Evolutionary conservation across 2,329 filamentous ascomycete species (phyloP).

Genomic region (Hortaea sp.): DNA sequence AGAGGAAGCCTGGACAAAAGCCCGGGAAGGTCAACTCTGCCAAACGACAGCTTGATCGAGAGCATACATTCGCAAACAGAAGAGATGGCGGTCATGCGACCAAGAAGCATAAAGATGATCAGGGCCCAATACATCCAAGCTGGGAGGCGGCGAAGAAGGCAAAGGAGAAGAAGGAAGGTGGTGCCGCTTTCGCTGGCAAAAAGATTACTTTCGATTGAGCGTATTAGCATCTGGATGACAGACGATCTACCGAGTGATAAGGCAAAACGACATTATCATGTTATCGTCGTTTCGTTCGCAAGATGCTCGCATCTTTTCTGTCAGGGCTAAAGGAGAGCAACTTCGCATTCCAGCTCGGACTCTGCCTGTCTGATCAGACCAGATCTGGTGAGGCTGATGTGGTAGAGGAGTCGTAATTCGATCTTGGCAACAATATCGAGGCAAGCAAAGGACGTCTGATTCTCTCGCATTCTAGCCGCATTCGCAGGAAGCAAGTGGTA

Average conservation of each 20-base stretch:
- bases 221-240: not conserved
- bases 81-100: constrained; percentile 9
- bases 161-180: constrained; percentile 42
- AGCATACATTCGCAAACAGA: constrained; percentile 29
- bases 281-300: too few relatives aligned
- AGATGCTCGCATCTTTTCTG: too few relatives aligned
- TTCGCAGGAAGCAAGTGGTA: too few relatives aligned
- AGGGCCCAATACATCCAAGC: constrained; percentile 50
- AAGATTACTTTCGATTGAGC: constrained; percentile 52
- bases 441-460: too few relatives aligned
- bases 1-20: constrained; percentile 8
- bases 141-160: constrained; percentile 54
- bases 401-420: too few relatives aligned
- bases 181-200: constrained; percentile 45
- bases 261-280: not conserved
- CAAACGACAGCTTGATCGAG: not conserved
- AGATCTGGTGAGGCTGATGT: too few relatives aligned
- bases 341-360: too few relatives aligned
- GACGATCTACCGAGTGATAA: not conserved
- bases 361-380: too few relatives aligned
- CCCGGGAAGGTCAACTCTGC: not conserved
- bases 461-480: too few relatives aligned
- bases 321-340: too few relatives aligned
- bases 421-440: too few relatives aligned
- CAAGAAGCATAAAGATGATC: constrained; percentile 34